Conservation (phyloP, 345 rosid genomes). For the Lepidium africanum region DNA sequence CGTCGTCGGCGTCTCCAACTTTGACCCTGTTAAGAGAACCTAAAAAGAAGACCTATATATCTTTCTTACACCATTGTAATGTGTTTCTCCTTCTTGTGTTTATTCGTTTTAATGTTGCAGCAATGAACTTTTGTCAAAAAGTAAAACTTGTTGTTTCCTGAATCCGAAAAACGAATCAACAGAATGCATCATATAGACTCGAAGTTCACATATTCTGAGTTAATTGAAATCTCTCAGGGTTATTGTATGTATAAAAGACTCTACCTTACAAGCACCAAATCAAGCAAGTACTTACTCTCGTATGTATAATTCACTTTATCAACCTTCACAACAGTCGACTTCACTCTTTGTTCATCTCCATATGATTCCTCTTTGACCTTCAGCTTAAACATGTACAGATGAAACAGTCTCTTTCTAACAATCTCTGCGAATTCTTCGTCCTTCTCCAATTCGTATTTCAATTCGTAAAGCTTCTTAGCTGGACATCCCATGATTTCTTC, state of each 20-base stretch:
- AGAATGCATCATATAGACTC: background rate
- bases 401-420: constrained; percentile 46
- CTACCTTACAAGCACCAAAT: constrained; percentile 36
- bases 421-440: constrained; percentile 50
- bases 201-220: background rate
- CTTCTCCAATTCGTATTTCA: constrained; percentile 59
- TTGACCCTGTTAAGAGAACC: constrained; percentile 61
- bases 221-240: background rate
- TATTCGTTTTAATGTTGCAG: constrained; percentile 9
- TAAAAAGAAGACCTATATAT: constrained; percentile 15
- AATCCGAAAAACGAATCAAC: background rate
- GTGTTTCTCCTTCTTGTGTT: constrained; percentile 1
- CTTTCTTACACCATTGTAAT: constrained; percentile 6
- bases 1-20: constrained; percentile 69
- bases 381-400: constrained; percentile 52
- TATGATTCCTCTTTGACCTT: constrained; percentile 85
- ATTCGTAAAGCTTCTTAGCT: constrained; percentile 54
- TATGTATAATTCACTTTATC: constrained; percentile 52
- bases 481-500: constrained; percentile 75
- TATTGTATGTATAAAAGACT: background rate
- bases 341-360: constrained; percentile 78
- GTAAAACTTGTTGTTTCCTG: background rate
- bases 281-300: constrained; percentile 61
- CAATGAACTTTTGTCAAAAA: constrained; percentile 6
- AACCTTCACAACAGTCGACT: constrained; percentile 63